Evolutionary conservation across 2,329 filamentous ascomycete species (phyloP).

Genomic region (Sclerotinia subarctica): DNA sequence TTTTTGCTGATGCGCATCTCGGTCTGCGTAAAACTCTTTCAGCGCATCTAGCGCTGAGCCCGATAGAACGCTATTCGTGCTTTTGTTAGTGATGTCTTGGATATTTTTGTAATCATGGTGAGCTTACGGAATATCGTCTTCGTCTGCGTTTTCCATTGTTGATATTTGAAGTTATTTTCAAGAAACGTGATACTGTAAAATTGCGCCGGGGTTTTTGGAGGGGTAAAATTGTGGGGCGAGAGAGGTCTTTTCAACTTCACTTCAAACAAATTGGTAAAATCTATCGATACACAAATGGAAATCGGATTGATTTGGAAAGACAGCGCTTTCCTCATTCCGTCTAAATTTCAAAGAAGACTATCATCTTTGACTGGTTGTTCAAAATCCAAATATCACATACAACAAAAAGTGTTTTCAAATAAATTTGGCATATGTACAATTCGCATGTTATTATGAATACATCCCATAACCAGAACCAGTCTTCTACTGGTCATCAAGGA

Average conservation of each 20-base stretch:
- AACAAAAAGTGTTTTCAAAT: background rate
- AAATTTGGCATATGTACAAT: conserved; percentile 40
- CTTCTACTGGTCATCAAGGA: conserved; percentile 77
- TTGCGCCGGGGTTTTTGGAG: conserved; percentile 4
- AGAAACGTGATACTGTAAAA: conserved; percentile 11
- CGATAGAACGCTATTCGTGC: conserved; percentile 55
- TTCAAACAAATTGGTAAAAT: background rate
- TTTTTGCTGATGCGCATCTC: conserved; percentile 60
- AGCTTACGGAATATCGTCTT: conserved; percentile 28
- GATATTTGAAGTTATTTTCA: conserved; percentile 22
- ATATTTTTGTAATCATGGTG: background rate
- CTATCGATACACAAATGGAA: background rate
- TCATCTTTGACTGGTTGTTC: background rate
- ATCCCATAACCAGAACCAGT: conserved; percentile 9
- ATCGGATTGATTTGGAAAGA: background rate
- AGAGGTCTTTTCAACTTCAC: background rate
- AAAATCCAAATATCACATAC: conserved; percentile 2
- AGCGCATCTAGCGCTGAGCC: conserved; percentile 64
- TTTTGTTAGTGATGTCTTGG: background rate
- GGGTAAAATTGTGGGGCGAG: conserved; percentile 13
- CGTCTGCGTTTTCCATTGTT: conserved; percentile 24
- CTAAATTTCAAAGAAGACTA: background rate
- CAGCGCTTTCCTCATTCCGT: background rate
- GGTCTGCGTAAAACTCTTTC: conserved; percentile 70
- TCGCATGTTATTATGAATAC: conserved; percentile 25